Evolutionary conservation across 2,329 filamentous ascomycete species (phyloP).

Genomic region (Calonectria pteridis): DNA sequence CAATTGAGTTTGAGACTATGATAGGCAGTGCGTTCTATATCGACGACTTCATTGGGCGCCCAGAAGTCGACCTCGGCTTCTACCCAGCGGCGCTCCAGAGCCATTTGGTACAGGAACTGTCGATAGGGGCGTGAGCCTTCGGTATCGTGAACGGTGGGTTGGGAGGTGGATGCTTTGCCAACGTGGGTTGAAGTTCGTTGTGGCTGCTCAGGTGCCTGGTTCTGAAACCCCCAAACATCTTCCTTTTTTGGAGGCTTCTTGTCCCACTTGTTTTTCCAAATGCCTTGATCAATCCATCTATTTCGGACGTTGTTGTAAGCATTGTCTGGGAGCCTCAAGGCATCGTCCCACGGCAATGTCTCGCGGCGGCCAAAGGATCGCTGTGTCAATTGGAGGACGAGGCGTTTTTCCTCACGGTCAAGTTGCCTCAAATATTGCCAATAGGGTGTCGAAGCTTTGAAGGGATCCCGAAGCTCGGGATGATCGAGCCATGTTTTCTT

Average conservation of each 20-base stretch:
- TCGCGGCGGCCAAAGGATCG: constrained; percentile 10
- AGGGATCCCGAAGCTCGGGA: not conserved
- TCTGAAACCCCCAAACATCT: not conserved
- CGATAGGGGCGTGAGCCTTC: constrained; percentile 31
- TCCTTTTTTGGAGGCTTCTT: not conserved
- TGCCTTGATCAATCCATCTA: constrained; percentile 29
- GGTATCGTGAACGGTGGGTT: not conserved
- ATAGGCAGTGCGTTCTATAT: constrained; percentile 19
- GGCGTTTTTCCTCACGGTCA: not conserved
- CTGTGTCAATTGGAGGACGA: constrained; percentile 8
- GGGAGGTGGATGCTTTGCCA: too few relatives aligned
- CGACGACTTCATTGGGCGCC: not conserved
- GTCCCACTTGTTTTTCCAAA: constrained; percentile 26
- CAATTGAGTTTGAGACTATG: constrained; percentile 27
- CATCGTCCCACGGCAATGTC: constrained; percentile 27
- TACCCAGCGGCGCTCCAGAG: constrained; percentile 28
- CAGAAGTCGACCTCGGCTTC: constrained; percentile 16
- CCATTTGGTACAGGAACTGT: constrained; percentile 33
- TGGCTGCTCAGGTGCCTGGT: not conserved
- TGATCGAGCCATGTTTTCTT: too few relatives aligned
- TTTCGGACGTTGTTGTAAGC: constrained; percentile 23
- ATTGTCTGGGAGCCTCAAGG: constrained; percentile 9
- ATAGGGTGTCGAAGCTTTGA: not conserved
- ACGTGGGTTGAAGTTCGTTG: too few relatives aligned
- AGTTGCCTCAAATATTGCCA: not conserved